These are phyloP conservation scores for Pythium diclinum DNA, from an alignment of 352 stramenopile genomes.

Conservation along the genomic window DNA sequence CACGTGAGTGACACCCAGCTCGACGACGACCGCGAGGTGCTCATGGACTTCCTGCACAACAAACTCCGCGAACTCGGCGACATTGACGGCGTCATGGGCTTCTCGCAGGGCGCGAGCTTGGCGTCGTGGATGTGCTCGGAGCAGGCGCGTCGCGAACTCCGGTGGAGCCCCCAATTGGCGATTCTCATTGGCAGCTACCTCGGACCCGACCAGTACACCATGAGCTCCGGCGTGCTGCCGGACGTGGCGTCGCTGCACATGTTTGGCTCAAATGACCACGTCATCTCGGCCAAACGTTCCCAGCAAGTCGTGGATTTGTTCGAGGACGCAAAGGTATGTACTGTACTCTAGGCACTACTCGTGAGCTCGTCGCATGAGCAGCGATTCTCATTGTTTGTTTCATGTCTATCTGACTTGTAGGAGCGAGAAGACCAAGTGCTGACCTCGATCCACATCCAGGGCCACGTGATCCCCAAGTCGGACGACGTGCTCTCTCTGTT, in stretches of 20 bases:
- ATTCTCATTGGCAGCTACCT: constrained; percentile 78
- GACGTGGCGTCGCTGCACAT: constrained; percentile 68
- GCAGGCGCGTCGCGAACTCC: constrained; percentile 53
- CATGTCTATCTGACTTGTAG: constrained; percentile 13
- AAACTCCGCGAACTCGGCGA: constrained; percentile 57
- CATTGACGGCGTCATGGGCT: constrained; percentile 77
- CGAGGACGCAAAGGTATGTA: constrained; percentile 44
- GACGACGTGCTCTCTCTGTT: constrained; percentile 47
- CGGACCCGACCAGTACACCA: constrained; percentile 49
- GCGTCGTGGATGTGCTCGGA: constrained; percentile 78
- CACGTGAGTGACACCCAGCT: constrained; percentile 46
- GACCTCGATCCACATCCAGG: constrained; percentile 65
- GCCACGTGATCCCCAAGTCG: constrained; percentile 79
- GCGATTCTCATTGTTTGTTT: not conserved
- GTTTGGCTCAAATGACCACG: constrained; percentile 78
- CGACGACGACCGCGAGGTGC: constrained; percentile 46
- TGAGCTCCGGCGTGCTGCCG: constrained; percentile 47
- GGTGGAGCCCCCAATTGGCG: constrained; percentile 65
- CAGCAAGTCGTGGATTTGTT: constrained; percentile 70
- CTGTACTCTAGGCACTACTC: constrained; percentile 3
- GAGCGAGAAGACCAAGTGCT: constrained; percentile 43
- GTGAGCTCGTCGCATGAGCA: not conserved
- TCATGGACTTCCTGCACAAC: constrained; percentile 54
- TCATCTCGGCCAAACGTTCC: constrained; percentile 70
- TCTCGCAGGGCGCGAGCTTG: constrained; percentile 78